Evolutionary conservation across 768 basidiomycete species (phyloP), one percentile per base, ranked within the genome.

Genomic region (Filobasidium floriforme): DNA sequence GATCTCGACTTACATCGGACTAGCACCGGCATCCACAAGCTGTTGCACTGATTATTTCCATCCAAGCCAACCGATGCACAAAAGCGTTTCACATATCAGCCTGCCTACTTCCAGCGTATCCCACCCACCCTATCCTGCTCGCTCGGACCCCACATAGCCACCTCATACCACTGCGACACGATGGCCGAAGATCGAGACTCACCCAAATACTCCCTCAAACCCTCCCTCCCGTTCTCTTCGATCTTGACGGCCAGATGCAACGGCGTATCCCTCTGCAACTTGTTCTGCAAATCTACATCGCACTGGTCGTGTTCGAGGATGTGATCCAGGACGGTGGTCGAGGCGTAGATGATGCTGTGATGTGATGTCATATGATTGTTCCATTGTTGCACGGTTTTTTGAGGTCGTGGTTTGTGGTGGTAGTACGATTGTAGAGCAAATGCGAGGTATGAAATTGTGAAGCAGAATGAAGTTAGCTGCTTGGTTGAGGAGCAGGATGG

Each of bases 221-320:
- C 67, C 7, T 62, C 29, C 24, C 67, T 64, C 26, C 67, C 67
- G 15, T 65, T 63, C 43, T 68, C 67, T 24, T 68, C 63, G n/a
- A 41, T 41, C 32, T 68, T 61, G 28, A 68, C 67, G 49, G 67
- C 67, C 3, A 68, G 43, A 43, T 68, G 67, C 3, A 68, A 40
- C 15, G 67, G 67, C 29, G 67, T 68, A 15, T 68, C 63, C 46
- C 63, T 52, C 24, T 57, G 44, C 41, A 68, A 32, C 43, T 49
- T 55, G 32, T 65, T 65, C 32, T 64, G 62, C 11, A 68, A 15
- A 26, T 68, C 67, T 4, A 68, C 62, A 29, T 68, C 67, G 41
- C 67, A 68, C 52, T 55, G 24, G 9, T 60, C 59, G 22, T 63
- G 61, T 28, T 63, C 64, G 37, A 68, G 60, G 51, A 68, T 61